phyloP scores from a whole-genome alignment of 352 stramenopile species.

The Globisporangium heterothallicum region DNA sequence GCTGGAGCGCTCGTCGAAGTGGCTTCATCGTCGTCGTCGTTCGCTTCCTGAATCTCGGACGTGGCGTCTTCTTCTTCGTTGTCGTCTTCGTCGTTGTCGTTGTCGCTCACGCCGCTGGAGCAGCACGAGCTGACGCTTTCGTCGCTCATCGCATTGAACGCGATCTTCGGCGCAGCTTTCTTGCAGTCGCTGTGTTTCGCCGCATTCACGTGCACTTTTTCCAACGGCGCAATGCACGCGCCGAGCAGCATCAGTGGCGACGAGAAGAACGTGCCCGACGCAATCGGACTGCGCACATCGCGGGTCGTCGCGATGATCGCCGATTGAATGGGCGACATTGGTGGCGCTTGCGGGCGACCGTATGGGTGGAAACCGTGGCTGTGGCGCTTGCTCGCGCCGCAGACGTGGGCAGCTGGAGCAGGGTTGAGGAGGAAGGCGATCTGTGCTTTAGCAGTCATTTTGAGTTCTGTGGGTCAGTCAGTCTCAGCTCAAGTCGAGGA shows the following conservation, averaged over 20 bases:
- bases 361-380: constrained; percentile 9
- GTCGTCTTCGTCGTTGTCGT: constrained; percentile 22
- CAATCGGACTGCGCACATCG: constrained; percentile 14
- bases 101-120: constrained; percentile 11
- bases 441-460: constrained; percentile 36
- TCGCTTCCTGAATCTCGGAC: constrained; percentile 1
- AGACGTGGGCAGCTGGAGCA: constrained; percentile 12
- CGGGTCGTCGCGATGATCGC: constrained; percentile 14
- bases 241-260: constrained; percentile 30
- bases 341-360: constrained; percentile 3
- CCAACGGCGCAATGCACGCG: constrained; percentile 25
- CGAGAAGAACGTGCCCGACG: constrained; percentile 17
- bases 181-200: too few relatives aligned
- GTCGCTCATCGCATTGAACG: constrained; percentile 10
- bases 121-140: constrained; percentile 5
- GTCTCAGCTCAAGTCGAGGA: too few relatives aligned
- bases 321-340: constrained; percentile 16
- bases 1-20: neutral
- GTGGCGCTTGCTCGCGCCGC: constrained; percentile 2
- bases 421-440: constrained; percentile 45
- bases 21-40: constrained; percentile 10
- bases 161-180: constrained; percentile 4
- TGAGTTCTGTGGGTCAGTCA: constrained; percentile 9
- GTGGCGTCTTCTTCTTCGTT: constrained; percentile 14
- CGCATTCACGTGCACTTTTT: constrained; percentile 16